Evolutionary conservation across 768 basidiomycete species (phyloP).

Genomic region (Lactarius vividus): DNA sequence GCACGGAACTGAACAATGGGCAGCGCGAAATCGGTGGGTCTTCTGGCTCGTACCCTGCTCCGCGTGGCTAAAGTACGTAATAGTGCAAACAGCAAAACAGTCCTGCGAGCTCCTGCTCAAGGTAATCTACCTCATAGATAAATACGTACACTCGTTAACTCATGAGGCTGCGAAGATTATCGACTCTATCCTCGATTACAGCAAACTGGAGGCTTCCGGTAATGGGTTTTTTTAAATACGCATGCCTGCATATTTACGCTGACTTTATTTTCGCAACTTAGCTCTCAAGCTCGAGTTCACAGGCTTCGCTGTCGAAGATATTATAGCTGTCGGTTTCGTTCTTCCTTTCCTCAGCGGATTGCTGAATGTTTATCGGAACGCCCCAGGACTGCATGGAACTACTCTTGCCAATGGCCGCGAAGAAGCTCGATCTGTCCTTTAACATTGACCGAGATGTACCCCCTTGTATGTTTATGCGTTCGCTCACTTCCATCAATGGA

Average conservation of each 20-base stretch:
- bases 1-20: conserved; percentile 64
- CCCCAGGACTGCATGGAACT: conserved; percentile 73
- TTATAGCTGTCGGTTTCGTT: conserved; percentile 54
- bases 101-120: conserved; percentile 73
- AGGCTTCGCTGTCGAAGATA: conserved; percentile 65
- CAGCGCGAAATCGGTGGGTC: conserved; percentile 64
- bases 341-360: no score
- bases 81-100: conserved; percentile 75
- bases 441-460: conserved; percentile 68
- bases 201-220: conserved; percentile 76
- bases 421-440: conserved; percentile 70
- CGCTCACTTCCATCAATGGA: not conserved
- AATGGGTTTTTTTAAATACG: conserved; percentile 15
- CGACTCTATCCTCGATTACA: conserved; percentile 76
- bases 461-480: conserved; percentile 45
- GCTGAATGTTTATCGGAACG: not conserved
- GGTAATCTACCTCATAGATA: conserved; percentile 35
- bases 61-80: not conserved
- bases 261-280: conserved; percentile 31
- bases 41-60: not conserved
- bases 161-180: conserved; percentile 51
- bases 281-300: conserved; percentile 69
- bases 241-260: not conserved
- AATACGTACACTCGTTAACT: not conserved
- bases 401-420: conserved; percentile 69